phyloP scores from a whole-genome alignment of 495 filamentous ascomycete genomes.

The Talaromyces thailandensis region DNA sequence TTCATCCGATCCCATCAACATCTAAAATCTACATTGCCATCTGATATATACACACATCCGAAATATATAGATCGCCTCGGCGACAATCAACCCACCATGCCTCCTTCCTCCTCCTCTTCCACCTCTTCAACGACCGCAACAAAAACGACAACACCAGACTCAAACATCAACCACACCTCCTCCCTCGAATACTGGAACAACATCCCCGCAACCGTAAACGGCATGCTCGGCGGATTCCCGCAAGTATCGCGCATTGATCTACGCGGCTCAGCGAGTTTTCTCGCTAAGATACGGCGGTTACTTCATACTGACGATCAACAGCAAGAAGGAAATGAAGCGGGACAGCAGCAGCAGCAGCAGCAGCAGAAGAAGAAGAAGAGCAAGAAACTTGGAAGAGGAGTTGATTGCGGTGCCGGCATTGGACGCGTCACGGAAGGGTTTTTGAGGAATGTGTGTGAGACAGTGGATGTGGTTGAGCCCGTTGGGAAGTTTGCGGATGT shows the following conservation, averaged over 20 bases:
- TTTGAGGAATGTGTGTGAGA: slow-evolving; percentile 38
- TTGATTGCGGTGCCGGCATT: slow-evolving; percentile 57
- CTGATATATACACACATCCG: background rate
- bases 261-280: slow-evolving; percentile 64
- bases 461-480: slow-evolving; percentile 55
- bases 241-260: slow-evolving; percentile 69
- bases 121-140: background rate
- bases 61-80: background rate
- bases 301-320: slow-evolving; percentile 3
- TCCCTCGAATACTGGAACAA: slow-evolving; percentile 63
- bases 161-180: slow-evolving; percentile 15
- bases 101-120: background rate
- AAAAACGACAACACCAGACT: background rate
- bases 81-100: background rate
- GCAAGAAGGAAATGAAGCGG: background rate
- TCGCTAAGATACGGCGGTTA: slow-evolving; percentile 59
- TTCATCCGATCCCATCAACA: background rate
- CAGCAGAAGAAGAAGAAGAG: background rate
- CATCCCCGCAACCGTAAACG: slow-evolving; percentile 59
- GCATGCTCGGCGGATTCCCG: slow-evolving; percentile 80
- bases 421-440: slow-evolving; percentile 53
- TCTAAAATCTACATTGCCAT: background rate
- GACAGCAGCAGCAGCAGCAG: background rate
- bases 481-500: slow-evolving; percentile 40
- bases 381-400: slow-evolving; percentile 28